Conservation (phyloP, 176 grass and related monocot species). For the Rhipidocladum racemiflorum region DNA sequence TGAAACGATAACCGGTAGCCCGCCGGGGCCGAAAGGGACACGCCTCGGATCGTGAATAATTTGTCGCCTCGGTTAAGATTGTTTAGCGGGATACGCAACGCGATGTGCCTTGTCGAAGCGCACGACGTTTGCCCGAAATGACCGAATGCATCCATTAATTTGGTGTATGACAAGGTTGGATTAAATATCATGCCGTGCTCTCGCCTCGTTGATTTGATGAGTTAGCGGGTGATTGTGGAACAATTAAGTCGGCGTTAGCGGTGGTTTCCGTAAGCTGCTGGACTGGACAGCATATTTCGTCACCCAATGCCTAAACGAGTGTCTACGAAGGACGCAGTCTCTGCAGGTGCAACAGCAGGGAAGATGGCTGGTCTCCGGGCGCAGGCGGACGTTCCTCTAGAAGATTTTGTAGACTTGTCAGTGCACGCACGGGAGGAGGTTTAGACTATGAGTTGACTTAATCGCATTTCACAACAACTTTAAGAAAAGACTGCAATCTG, state of each 20-base stretch:
- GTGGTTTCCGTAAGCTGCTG: constrained; percentile 20
- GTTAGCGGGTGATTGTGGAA: constrained; percentile 28
- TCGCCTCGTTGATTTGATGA: constrained; percentile 6
- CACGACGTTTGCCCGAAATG: not conserved
- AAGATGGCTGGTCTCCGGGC: not conserved
- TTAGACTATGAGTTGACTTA: constrained; percentile 21
- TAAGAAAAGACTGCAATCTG: not conserved
- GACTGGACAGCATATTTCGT: not conserved
- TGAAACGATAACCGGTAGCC: not conserved
- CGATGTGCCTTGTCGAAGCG: not conserved
- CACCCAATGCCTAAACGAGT: not conserved
- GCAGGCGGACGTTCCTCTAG: not conserved
- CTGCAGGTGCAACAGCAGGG: constrained; percentile 20
- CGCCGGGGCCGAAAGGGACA: not conserved
- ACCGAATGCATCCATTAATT: not conserved
- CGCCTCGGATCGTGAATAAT: not conserved
- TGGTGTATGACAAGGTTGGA: not conserved
- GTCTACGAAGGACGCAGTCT: not conserved
- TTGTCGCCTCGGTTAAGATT: not conserved
- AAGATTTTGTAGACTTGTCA: not conserved
- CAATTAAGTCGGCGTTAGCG: constrained; percentile 6
- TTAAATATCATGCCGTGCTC: not conserved
- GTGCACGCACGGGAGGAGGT: not conserved
- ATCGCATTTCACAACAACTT: constrained; percentile 30
- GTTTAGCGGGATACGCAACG: not conserved